Evolutionary conservation across 139 green algal genomes (phyloP).

Genomic region (Bryopsis sp.): DNA sequence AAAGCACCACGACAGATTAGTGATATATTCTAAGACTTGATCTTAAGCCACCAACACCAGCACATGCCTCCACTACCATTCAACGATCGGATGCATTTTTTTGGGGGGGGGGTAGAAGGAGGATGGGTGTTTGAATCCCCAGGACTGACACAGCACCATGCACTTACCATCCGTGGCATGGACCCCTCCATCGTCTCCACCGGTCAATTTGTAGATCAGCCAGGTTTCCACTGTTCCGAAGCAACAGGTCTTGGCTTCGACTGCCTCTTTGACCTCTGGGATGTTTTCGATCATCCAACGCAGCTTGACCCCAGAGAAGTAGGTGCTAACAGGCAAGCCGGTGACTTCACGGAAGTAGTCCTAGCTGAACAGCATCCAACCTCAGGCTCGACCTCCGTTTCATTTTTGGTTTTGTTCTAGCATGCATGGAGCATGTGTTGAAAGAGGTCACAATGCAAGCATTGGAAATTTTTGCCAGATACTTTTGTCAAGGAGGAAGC

Average conservation of each 20-base stretch:
- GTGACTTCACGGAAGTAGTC: conserved; percentile 64
- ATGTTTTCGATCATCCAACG: conserved; percentile 87
- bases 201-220: conserved; percentile 92
- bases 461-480: neutral
- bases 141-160: no score
- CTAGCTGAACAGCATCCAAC: conserved; percentile 27
- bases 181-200: conserved; percentile 40
- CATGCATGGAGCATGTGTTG: neutral
- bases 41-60: no score
- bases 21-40: no score
- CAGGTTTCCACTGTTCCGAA: conserved; percentile 95
- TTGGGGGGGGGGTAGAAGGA: no score
- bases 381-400: no score
- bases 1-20: neutral
- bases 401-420: no score
- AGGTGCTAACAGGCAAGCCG: conserved; percentile 88
- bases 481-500: neutral
- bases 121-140: no score
- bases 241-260: conserved; percentile 24
- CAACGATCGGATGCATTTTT: no score
- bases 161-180: conserved; percentile 75
- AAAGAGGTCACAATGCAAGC: neutral
- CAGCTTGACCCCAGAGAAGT: conserved; percentile 93
- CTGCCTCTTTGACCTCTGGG: conserved; percentile 46
- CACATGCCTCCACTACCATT: no score